These are phyloP conservation scores for Aschersonia sp. DNA, from an alignment of 2,329 filamentous ascomycete species.

Conservation along the genomic window DNA sequence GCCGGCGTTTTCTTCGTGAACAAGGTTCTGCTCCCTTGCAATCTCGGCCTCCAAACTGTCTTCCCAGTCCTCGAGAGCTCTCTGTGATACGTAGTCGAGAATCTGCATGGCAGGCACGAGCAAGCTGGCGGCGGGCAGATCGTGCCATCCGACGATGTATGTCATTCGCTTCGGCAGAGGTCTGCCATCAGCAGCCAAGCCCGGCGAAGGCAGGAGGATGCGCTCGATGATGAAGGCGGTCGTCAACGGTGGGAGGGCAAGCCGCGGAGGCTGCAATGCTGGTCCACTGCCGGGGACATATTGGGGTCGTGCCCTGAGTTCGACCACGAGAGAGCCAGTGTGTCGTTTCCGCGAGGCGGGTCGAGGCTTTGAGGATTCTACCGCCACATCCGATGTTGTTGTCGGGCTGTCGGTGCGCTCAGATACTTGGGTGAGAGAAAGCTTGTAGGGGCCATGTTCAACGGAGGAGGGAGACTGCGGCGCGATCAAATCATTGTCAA, in stretches of 20 bases:
- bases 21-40: conserved; percentile 19
- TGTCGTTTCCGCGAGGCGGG: no score
- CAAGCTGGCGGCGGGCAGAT: conserved; percentile 32
- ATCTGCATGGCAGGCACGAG: conserved; percentile 31
- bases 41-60: conserved; percentile 26
- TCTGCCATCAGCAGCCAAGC: conserved; percentile 17
- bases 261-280: conserved; percentile 27
- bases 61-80: conserved; percentile 42
- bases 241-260: conserved; percentile 29
- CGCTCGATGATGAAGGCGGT: conserved; percentile 43
- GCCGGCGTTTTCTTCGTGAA: neutral
- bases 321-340: neutral
- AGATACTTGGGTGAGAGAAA: no score
- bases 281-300: conserved; percentile 35
- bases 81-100: conserved; percentile 43
- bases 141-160: conserved; percentile 41
- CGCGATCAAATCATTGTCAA: no score
- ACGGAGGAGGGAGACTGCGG: no score
- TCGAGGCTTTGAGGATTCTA: no score
- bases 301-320: conserved; percentile 6
- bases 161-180: conserved; percentile 28
- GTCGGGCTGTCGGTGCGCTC: no score
- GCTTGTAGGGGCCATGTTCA: no score
- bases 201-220: conserved; percentile 27
- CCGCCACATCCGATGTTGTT: no score